These are phyloP conservation scores for Umbelopsis vinacea DNA, from an alignment of 192 early-diverging fungal genomes.

Conservation along the genomic window DNA sequence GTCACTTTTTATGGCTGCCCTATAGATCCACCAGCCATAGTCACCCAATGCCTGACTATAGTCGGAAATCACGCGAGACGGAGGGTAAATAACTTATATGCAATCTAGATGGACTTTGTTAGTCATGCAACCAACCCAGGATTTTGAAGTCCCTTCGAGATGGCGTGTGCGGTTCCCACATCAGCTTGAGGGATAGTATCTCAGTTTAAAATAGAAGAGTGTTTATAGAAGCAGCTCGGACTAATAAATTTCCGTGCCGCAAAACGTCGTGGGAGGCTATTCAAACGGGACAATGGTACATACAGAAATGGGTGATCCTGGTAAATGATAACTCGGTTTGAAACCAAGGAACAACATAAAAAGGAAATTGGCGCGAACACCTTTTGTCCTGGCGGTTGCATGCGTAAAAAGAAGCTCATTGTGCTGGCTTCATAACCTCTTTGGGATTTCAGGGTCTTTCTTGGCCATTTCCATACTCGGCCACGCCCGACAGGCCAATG, in stretches of 20 bases:
- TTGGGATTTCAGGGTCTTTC: constrained; percentile 20
- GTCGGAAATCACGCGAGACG: too few species aligned
- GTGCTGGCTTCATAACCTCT: constrained; percentile 13
- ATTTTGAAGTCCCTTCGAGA: not conserved
- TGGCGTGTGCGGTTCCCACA: constrained; percentile 25
- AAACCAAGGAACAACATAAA: too few species aligned
- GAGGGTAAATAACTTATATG: too few species aligned
- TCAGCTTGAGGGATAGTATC: not conserved
- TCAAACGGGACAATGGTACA: too few species aligned
- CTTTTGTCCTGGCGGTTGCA: not conserved
- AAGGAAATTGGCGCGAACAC: too few species aligned
- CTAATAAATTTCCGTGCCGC: not conserved
- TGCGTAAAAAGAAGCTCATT: constrained; percentile 13
- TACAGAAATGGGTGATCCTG: too few species aligned
- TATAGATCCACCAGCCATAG: too few species aligned
- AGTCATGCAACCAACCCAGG: not conserved
- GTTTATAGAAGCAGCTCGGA: not conserved
- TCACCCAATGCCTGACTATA: too few species aligned
- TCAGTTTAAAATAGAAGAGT: constrained; percentile 8
- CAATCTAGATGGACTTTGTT: too few species aligned
- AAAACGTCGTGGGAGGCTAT: too few species aligned
- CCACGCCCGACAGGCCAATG: constrained; percentile 14
- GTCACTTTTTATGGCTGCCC: not conserved
- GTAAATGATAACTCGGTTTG: too few species aligned
- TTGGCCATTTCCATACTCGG: constrained; percentile 21